phyloP scores from a whole-genome alignment of 495 filamentous ascomycete species.

The Daldinia grandis region DNA sequence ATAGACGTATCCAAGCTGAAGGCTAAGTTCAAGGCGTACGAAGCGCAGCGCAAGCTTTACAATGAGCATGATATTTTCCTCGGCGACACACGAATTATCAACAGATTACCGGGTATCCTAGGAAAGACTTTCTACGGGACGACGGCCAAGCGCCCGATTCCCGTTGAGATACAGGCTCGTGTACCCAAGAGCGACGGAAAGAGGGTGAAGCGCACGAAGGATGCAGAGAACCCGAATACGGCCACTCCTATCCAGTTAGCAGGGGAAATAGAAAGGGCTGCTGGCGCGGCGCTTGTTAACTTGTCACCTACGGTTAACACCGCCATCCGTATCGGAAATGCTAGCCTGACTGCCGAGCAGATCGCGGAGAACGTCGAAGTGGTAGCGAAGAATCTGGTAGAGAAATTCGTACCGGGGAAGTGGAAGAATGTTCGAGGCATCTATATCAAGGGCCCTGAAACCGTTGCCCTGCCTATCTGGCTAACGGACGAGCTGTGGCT shows the following conservation, averaged over 20 bases:
- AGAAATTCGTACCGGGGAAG: conserved; percentile 80
- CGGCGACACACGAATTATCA: conserved; percentile 83
- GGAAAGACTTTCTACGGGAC: conserved; percentile 88
- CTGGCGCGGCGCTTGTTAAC: conserved; percentile 76
- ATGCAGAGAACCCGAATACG: conserved; percentile 47
- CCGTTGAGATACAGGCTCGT: conserved; percentile 73
- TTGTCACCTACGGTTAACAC: conserved; percentile 71
- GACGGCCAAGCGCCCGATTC: conserved; percentile 83
- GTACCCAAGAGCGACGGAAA: conserved; percentile 73
- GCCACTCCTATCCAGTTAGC: conserved; percentile 38
- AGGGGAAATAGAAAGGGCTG: conserved; percentile 47
- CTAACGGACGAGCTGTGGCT: conserved; percentile 89
- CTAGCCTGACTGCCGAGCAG: conserved; percentile 75
- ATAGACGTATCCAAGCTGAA: conserved; percentile 85
- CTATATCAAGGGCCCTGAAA: conserved; percentile 84
- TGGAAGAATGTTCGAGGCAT: conserved; percentile 85
- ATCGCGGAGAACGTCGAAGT: conserved; percentile 80
- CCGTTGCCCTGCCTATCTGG: conserved; percentile 89
- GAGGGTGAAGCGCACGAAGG: conserved; percentile 62
- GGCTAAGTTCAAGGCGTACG: conserved; percentile 85
- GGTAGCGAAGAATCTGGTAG: conserved; percentile 71
- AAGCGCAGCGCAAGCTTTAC: conserved; percentile 83
- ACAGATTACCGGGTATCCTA: conserved; percentile 74
- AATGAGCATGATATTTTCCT: conserved; percentile 87
- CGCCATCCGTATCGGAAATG: conserved; percentile 75